Base-by-base conservation (phyloP, 805 yeast genomes). In the Hanseniaspora hatyaiensis region DNA sequence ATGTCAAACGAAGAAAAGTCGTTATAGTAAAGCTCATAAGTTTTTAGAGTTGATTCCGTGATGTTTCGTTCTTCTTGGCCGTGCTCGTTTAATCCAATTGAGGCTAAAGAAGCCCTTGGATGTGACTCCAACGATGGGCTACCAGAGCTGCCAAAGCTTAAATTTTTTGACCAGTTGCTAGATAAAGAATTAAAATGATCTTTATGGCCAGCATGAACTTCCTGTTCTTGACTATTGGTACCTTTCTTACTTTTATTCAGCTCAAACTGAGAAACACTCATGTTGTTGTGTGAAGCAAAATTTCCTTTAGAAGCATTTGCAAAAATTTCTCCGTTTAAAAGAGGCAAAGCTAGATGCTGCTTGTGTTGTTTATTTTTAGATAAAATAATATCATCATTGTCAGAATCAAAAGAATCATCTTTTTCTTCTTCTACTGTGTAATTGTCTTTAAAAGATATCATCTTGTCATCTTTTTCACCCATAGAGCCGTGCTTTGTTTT, bases 21-120 rank as follows among this genome's bases (percentile, higher is more conserved):
- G 37, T 60, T 62, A 32, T 63, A 65, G 45, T 63, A 67, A 3
- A 59, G 60, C 38, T 63, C 68, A 45, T 63, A 58, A 34, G 64
- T 60, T 39, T 65, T 68, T 29, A 54, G 55, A 28, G 53, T 56
- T 39, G 65, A 67, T 33, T 61, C 66, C 6, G 34, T 18, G 3
- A 38, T 22, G 12, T 24, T 6, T 34, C 40, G 12, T n/a, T 37
- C 26, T 15, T 22, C 47, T 5, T 16, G 19, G 5, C 37, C 30
- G 3, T 19, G 30, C 36, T 28, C 23, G 16, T 18, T 13, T 36
- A 13, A 26, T 8, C 6, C 16, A 20, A 28, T 12, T 5, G 32
- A 20, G 9, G 34, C 12, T 6, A 34, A n/a, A 9, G 47, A 28
- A 26, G 40, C 34, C 24, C 38, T 43, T 3, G 32, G 22, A 15